Evolutionary conservation across 176 grass and related monocot genomes (phyloP), one percentile per base, ranked within the genome.

Genomic region (Luzula sylvatica): DNA sequence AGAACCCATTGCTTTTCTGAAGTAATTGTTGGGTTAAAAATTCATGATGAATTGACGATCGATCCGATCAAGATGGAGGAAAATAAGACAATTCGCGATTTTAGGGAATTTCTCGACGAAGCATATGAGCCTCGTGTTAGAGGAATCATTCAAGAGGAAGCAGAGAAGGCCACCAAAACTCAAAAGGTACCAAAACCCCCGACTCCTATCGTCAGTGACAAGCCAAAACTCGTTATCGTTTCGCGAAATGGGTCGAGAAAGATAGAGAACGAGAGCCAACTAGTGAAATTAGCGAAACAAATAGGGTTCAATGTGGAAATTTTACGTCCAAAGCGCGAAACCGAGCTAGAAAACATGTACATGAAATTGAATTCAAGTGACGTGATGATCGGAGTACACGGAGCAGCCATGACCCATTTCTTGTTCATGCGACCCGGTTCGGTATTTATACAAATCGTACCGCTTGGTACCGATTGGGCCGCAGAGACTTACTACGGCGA

Each of bases 1-100:
- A 76, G 79, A 30, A 75, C 72, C 11, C 88, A 87, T 50, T 87
- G 88, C 75, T 94, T 94, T 49, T 67, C 72, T 3, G 83, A 94
- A 68, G 69, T 67, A 6, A 52, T 84, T 15, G 52, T 87, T 1
- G 83, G 83, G 0, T 67, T 94, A 8, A 73, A 55, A 19, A 94
- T 87, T 71, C 88, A 94, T 54, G 79, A 75, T 32, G 88, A 94
- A 59, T 72, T 94, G 26, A 27, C 72, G 19, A 56, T 87, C 15
- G 83, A 94, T 46, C 46, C 75, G 11, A 22, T 14, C 0, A 47
- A 25, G 43, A 80, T 76, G 87, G 53, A 49, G 0, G 32, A 18
- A 2, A 67, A 60, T 53, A 19, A 55, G 14, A 65, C 70, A 13
- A 83, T 94, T 65, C 21, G 16, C 16, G 87, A 83, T 54, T 94